Evolutionary conservation across 257 asterid genomes (phyloP), one percentile per base, ranked within the genome.

Genomic region (Lycium barbarum): DNA sequence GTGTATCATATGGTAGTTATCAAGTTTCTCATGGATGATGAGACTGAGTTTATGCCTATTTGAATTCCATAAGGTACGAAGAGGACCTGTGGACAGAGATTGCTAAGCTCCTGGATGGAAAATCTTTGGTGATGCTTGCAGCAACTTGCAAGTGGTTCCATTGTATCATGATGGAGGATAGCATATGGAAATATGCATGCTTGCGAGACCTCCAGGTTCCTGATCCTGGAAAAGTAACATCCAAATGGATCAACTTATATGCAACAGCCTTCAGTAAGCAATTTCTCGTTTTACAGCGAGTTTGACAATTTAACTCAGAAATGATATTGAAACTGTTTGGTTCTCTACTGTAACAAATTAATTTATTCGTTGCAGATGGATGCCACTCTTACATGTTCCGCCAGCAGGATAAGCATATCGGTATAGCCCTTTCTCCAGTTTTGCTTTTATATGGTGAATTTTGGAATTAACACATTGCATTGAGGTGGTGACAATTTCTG

Each of bases 71-170:
- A 84, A 95, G 98, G 93, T 94, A 89, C 65, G 99, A 96, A 87
- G 98, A 88, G 85, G 98, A 96, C 84, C 79, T 93, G 38, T 96
- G 99, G 99, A 95, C 97, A 13, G 98, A 95, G 93, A 89, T 96
- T 84, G 98, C 98, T 54, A 95, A 96, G 91, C 92, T 87, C 89
- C 82, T 96, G 93, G 98, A 96, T 87, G 99, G 99, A 53, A 95
- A 86, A 89, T 93, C 98, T 83, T 82, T 96, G 85, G 90, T 94
- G 93, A 93, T 93, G 98, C 97, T 96, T 49, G 93, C 97, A 84
- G 82, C 87, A 84, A 91, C 97, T 51, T 86, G 94, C 91, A 91
- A 89, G 88, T 96, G 99, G 99, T 96, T 96, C 86, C 80, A 72
- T 88, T 90, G 90, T 84, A 71, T 95, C 81, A 85, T 95, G 88